Conservation (phyloP, 2,329 filamentous ascomycete genomes). For the Xylaria sp. region DNA sequence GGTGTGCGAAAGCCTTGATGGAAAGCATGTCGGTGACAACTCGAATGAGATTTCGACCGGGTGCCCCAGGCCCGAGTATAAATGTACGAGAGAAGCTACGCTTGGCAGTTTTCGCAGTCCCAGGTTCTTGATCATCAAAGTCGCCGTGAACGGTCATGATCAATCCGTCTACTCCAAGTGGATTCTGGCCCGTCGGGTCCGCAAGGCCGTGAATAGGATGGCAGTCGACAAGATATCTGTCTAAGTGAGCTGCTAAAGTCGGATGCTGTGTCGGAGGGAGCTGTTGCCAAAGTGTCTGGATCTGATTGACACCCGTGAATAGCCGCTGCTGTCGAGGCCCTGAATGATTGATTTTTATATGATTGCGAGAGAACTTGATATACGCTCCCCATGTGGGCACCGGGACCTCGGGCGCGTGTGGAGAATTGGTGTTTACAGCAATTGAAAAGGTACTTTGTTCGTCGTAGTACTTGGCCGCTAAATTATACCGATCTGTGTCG, state of each 20-base stretch:
- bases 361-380: slow-evolving; percentile 81
- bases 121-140: slow-evolving; percentile 77
- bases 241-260: slow-evolving; percentile 71
- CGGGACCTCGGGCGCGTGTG: slow-evolving; percentile 58
- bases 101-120: slow-evolving; percentile 66
- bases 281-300: slow-evolving; percentile 74
- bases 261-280: slow-evolving; percentile 82
- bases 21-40: slow-evolving; percentile 84
- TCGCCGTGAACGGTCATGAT: slow-evolving; percentile 84
- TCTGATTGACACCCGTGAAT: slow-evolving; percentile 71
- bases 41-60: slow-evolving; percentile 71
- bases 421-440: slow-evolving; percentile 72
- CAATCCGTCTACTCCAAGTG: slow-evolving; percentile 78
- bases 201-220: slow-evolving; percentile 76
- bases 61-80: slow-evolving; percentile 78
- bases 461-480: slow-evolving; percentile 79
- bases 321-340: slow-evolving; percentile 72
- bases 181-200: slow-evolving; percentile 73
- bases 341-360: slow-evolving; percentile 73
- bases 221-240: slow-evolving; percentile 86
- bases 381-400: slow-evolving; percentile 75
- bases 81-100: slow-evolving; percentile 87
- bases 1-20: slow-evolving; percentile 71
- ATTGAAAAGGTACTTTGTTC: slow-evolving; percentile 79
- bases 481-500: slow-evolving; percentile 74